These are phyloP conservation scores for Penicillium sclerotiorum DNA, from an alignment of 2,329 filamentous ascomycete genomes.

Conservation along the genomic window DNA sequence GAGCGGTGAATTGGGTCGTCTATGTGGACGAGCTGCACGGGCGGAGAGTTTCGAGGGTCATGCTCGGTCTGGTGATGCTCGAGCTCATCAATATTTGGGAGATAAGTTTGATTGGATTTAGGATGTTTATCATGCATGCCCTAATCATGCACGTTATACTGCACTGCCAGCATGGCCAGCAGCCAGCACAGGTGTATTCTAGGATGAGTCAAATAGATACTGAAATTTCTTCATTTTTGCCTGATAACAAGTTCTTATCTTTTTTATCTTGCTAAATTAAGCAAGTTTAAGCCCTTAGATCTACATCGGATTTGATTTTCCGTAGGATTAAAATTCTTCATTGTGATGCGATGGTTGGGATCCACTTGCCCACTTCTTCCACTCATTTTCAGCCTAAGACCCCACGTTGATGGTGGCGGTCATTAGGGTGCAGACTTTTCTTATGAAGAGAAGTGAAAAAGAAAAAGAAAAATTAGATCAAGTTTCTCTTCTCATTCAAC, in stretches of 20 bases:
- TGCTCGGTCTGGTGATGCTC: constrained; percentile 54
- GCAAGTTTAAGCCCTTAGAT: neutral
- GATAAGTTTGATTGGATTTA: constrained; percentile 51
- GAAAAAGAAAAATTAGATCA: neutral
- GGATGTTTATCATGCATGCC: neutral
- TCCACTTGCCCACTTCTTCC: constrained; percentile 1
- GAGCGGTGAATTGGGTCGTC: constrained; percentile 51
- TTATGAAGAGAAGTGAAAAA: neutral
- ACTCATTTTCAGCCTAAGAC: neutral
- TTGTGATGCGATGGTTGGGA: neutral
- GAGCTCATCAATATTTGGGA: constrained; percentile 48
- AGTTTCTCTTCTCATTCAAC: neutral
- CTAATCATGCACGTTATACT: neutral
- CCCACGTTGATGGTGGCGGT: neutral
- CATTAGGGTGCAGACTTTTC: neutral
- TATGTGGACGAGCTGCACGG: constrained; percentile 54
- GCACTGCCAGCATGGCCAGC: too few species aligned
- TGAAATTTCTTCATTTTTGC: neutral
- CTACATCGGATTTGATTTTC: neutral
- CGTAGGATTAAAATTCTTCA: constrained; percentile 1
- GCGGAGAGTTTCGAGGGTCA: constrained; percentile 59
- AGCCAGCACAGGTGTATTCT: too few species aligned
- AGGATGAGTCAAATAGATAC: neutral
- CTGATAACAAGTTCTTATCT: too few species aligned
- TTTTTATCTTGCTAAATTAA: neutral